Evolutionary conservation across 2,329 filamentous ascomycete species (phyloP), one percentile per base, ranked within the genome.

Genomic region (Davidsoniella eucalypti): DNA sequence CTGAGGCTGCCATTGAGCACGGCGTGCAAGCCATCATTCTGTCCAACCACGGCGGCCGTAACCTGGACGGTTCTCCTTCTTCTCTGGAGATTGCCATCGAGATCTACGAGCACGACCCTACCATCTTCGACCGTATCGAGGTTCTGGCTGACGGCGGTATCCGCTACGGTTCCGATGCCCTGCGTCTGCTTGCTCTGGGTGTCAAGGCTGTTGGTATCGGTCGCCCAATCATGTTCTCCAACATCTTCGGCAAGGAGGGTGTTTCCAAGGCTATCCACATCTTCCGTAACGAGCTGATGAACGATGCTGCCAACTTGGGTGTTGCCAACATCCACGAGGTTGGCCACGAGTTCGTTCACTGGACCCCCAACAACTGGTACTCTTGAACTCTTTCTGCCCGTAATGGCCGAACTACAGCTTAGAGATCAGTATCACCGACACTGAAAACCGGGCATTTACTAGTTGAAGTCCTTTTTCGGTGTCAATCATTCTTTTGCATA

Each of bases 201-300:
- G 67, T 67, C 49, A 63, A 62, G 55, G 65, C 65, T 10, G 66
- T 69, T 5, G 64, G 72, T 12, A 54, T 76, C 0, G 72, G 71
- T 14, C 60, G 73, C 0, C 66, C 70, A 8, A 40, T 52, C 4
- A 51, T 54, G 52, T 54, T 54, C 40, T 44, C 69, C 54, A 75
- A 75, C 59, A 59, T 71, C 43, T 76, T 66, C 54, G 73, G 72
- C 5, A 59, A 63, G 44, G 65, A 67, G 6, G 72, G 73, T 42
- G 68, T 76, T 2, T 59, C 65, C 56, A 66, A 64, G 59, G 66
- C 60, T 26, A 61, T 67, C 43, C 41, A 59, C 7, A 63, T 76
- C 9, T 60, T 76, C 56, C 72, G 70, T 63, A 62, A 66, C 51
- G 72, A 75, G 63, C 61, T 76, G 49, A 58, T 62, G 33, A 61